A percentile compares a stretch with the other conserved stretches of the same genome.
phyloP scores from a whole-genome alignment of 805 yeast species.

The Ogataea saltuana region DNA sequence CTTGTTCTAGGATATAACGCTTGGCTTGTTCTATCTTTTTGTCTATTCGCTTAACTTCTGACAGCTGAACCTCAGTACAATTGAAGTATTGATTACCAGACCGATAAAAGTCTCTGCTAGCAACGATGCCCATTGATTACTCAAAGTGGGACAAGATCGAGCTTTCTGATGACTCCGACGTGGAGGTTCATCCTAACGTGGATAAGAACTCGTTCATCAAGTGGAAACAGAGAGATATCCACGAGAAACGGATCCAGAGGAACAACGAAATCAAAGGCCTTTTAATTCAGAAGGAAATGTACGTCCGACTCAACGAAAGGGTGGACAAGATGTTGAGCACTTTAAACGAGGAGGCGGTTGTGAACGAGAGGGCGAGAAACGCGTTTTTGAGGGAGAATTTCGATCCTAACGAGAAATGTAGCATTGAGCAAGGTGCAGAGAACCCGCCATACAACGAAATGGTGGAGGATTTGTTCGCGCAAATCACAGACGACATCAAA shows the following conservation, averaged over 20 bases:
- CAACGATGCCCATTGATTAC: slow-evolving; percentile 68
- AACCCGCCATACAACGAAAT: slow-evolving; percentile 80
- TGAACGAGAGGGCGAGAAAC: slow-evolving; percentile 36
- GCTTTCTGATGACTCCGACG: slow-evolving; percentile 92
- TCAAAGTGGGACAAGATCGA: slow-evolving; percentile 98
- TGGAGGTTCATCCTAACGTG: slow-evolving; percentile 97
- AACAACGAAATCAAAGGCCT: slow-evolving; percentile 75
- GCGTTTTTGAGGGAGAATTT: slow-evolving; percentile 49
- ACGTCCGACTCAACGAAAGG: slow-evolving; percentile 67
- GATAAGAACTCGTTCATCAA: slow-evolving; percentile 89
- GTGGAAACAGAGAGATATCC: slow-evolving; percentile 98
- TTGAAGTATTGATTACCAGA: too few relatives aligned
- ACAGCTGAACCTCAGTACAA: not conserved
- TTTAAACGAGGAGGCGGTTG: slow-evolving; percentile 43
- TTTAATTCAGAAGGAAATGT: slow-evolving; percentile 79
- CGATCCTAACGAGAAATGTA: slow-evolving; percentile 58
- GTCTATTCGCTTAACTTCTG: too few relatives aligned
- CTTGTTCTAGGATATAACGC: not conserved
- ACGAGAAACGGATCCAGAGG: slow-evolving; percentile 83
- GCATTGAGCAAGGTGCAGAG: slow-evolving; percentile 37
- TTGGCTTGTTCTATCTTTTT: too few relatives aligned
- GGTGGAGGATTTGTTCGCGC: slow-evolving; percentile 87
- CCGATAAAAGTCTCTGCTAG: too few relatives aligned
- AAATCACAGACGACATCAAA: slow-evolving; percentile 60
- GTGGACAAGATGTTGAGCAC: slow-evolving; percentile 61